phyloP scores from a whole-genome alignment of 2,329 filamentous ascomycete genomes.

The Neopestalotiopsis clavispora region DNA sequence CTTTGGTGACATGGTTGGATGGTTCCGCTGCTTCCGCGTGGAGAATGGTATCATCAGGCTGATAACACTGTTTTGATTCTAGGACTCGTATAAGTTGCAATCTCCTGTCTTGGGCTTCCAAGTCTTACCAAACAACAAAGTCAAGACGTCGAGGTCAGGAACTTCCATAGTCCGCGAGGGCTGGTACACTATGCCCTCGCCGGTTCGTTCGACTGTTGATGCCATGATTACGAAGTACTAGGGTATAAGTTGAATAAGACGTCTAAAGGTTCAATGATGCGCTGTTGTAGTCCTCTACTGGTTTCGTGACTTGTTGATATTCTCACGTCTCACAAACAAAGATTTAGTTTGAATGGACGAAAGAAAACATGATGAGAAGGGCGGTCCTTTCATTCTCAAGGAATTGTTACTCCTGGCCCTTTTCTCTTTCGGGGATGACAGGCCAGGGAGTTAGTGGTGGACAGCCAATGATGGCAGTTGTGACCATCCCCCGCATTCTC shows the following conservation, averaged over 20 bases:
- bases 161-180: slow-evolving; percentile 36
- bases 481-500: slow-evolving; percentile 14
- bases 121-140: slow-evolving; percentile 46
- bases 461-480: slow-evolving; percentile 2
- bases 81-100: neutral
- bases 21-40: slow-evolving; percentile 64
- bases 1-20: slow-evolving; percentile 57
- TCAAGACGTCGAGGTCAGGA: slow-evolving; percentile 47
- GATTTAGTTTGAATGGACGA: neutral
- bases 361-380: neutral
- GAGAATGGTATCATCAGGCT: slow-evolving; percentile 54
- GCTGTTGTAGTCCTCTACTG: neutral
- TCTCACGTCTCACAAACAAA: neutral
- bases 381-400: neutral
- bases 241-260: neutral
- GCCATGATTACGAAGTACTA: slow-evolving; percentile 27
- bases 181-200: slow-evolving; percentile 44
- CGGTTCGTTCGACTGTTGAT: slow-evolving; percentile 31
- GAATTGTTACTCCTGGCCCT: neutral
- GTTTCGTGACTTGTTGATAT: neutral
- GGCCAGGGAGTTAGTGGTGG: neutral
- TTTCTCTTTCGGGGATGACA: neutral
- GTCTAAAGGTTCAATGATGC: neutral
- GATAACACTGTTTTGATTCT: slow-evolving; percentile 41
- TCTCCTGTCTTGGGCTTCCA: too few species aligned